Percentiles rank a stretch among this genome's conserved stretches.
These are phyloP conservation scores for Lepidium didymum DNA, from an alignment of 345 rosid genomes.

Conservation along the genomic window DNA sequence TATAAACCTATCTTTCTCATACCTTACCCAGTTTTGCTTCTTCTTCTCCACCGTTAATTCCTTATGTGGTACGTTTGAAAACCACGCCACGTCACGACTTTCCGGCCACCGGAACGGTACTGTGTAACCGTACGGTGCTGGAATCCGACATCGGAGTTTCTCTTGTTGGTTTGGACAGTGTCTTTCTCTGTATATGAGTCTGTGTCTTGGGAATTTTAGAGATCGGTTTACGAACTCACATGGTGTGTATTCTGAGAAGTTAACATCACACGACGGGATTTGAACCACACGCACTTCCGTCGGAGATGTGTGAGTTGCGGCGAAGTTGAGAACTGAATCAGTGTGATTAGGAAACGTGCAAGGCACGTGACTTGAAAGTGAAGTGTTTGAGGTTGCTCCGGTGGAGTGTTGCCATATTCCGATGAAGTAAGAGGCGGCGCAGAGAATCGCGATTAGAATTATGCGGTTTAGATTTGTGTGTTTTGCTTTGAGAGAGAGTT, in stretches of 20 bases:
- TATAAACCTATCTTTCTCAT: conserved; percentile 49
- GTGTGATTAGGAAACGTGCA: conserved; percentile 18
- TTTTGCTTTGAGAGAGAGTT: conserved; percentile 25
- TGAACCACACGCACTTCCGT: conserved; percentile 30
- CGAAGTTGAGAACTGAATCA: conserved; percentile 39
- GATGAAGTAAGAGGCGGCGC: conserved; percentile 41
- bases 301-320: conserved; percentile 42
- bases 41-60: conserved; percentile 76
- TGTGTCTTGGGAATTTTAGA: conserved; percentile 41
- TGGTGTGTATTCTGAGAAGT: conserved; percentile 59
- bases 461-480: conserved; percentile 36
- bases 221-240: conserved; percentile 70
- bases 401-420: conserved; percentile 49
- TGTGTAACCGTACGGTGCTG: conserved; percentile 68
- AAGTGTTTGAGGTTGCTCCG: conserved; percentile 5
- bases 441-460: conserved; percentile 36
- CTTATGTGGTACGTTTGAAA: conserved; percentile 77
- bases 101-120: conserved; percentile 77
- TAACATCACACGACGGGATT: conserved; percentile 52
- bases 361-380: background rate
- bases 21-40: conserved; percentile 74
- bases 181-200: conserved; percentile 67
- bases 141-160: conserved; percentile 45
- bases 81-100: conserved; percentile 76
- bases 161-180: conserved; percentile 32